These are phyloP conservation scores for Metschnikowia kunwiensis DNA, from an alignment of 805 yeast genomes.

Conservation along the genomic window DNA sequence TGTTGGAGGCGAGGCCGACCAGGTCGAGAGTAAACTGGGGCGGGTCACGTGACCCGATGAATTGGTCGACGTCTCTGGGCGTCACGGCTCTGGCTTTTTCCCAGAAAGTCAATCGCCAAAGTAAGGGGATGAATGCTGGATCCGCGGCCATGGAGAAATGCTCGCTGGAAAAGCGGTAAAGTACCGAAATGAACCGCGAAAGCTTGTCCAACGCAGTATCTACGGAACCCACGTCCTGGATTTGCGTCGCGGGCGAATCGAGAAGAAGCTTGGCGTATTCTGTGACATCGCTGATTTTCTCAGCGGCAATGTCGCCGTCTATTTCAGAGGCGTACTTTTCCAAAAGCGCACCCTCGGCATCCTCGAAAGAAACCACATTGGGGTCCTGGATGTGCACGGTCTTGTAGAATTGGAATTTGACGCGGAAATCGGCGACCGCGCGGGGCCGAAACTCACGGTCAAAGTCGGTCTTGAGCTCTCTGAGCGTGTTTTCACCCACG, in stretches of 20 bases:
- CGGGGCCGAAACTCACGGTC: slow-evolving; percentile 5
- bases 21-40: slow-evolving; percentile 9
- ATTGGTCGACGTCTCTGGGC: slow-evolving; percentile 24
- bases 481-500: not conserved
- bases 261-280: slow-evolving; percentile 31
- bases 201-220: slow-evolving; percentile 25
- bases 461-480: slow-evolving; percentile 7
- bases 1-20: slow-evolving; percentile 24
- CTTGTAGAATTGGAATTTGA: slow-evolving; percentile 24
- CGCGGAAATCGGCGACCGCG: slow-evolving; percentile 19
- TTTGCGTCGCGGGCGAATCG: slow-evolving; percentile 29
- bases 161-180: slow-evolving; percentile 27
- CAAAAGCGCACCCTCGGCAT: slow-evolving; percentile 24
- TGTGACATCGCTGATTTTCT: slow-evolving; percentile 28
- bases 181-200: slow-evolving; percentile 26
- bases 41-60: slow-evolving; percentile 16
- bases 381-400: slow-evolving; percentile 28
- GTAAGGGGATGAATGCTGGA: slow-evolving; percentile 32
- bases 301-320: slow-evolving; percentile 14
- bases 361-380: slow-evolving; percentile 23
- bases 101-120: slow-evolving; percentile 32
- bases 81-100: slow-evolving; percentile 20
- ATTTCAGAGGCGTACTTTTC: slow-evolving; percentile 28
- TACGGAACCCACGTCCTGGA: slow-evolving; percentile 11
- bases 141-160: slow-evolving; percentile 23